These are phyloP conservation scores for Teunomyces lycoperdinae DNA, from an alignment of 805 yeast species.

Conservation along the genomic window DNA sequence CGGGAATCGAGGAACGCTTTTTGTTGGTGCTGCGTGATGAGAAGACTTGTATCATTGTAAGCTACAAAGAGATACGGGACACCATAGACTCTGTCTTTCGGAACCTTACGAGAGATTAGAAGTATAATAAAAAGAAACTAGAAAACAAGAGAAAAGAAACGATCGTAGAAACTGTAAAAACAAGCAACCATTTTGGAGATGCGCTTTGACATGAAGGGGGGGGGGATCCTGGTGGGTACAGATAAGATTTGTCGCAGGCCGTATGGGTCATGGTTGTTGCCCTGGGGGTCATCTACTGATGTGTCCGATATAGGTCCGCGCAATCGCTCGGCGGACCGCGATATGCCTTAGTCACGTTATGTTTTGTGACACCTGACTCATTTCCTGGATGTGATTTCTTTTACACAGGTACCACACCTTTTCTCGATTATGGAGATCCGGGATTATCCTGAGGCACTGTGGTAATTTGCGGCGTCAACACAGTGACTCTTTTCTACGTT, in stretches of 20 bases:
- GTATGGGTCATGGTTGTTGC: neutral
- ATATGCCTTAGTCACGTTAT: conserved; percentile 1
- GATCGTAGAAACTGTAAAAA: neutral
- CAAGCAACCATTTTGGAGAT: no score
- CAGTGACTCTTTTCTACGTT: no score
- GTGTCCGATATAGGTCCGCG: conserved; percentile 1
- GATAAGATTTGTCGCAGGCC: neutral
- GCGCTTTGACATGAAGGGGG: no score
- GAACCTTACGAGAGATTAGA: conserved; percentile 27
- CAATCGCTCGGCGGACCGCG: neutral
- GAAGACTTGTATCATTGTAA: conserved; percentile 76
- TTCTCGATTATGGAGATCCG: neutral
- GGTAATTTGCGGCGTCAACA: neutral
- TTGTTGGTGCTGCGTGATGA: conserved; percentile 82
- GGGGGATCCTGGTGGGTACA: neutral
- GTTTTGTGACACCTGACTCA: conserved; percentile 4
- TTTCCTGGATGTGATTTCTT: neutral
- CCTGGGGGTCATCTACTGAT: neutral
- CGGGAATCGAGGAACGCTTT: conserved; percentile 82
- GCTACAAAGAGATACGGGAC: conserved; percentile 78
- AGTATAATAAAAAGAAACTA: neutral
- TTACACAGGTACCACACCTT: neutral
- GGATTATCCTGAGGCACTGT: neutral
- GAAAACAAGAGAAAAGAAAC: neutral
- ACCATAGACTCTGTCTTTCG: conserved; percentile 69